Conservation (phyloP, 768 basidiomycete genomes). For the Kwoniella mangroviensis region DNA sequence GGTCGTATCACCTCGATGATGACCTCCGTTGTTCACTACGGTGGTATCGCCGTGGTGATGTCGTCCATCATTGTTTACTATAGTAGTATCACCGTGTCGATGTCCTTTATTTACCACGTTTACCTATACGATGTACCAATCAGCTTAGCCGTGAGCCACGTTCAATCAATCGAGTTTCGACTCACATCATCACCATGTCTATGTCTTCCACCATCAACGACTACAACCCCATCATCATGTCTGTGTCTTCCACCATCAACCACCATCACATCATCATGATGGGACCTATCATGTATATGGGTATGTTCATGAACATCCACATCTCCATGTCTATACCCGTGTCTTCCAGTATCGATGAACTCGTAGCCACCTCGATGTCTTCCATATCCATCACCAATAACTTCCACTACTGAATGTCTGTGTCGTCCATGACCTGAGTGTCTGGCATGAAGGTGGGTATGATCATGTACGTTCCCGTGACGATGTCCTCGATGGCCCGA, state of each 20-base stretch:
- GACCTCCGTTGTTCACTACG: constrained; percentile 9
- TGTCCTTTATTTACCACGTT: neutral
- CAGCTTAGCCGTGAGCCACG: neutral
- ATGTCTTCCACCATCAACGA: constrained; percentile 9
- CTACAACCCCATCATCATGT: constrained; percentile 11
- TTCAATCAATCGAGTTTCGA: neutral
- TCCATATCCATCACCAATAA: constrained; percentile 20
- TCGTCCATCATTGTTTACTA: constrained; percentile 14
- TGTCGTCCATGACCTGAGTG: constrained; percentile 4
- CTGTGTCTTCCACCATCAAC: constrained; percentile 1
- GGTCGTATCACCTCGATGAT: constrained; percentile 1
- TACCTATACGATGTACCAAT: neutral
- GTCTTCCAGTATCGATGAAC: constrained; percentile 9
- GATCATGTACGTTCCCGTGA: constrained; percentile 6
- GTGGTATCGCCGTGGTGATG: constrained; percentile 12
- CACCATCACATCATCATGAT: neutral
- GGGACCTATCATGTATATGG: constrained; percentile 19
- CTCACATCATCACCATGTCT: constrained; percentile 24
- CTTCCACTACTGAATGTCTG: constrained; percentile 23
- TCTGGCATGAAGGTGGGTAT: constrained; percentile 15
- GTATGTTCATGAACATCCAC: constrained; percentile 13
- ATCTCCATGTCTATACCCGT: constrained; percentile 4
- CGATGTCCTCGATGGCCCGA: constrained; percentile 6
- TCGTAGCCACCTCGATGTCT: constrained; percentile 16
- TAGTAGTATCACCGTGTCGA: constrained; percentile 12